A percentile compares a stretch with the other conserved stretches of the same genome.
Evolutionary conservation across 2,329 filamentous ascomycete species (phyloP).

Genomic region (Fusarium mexicanum): DNA sequence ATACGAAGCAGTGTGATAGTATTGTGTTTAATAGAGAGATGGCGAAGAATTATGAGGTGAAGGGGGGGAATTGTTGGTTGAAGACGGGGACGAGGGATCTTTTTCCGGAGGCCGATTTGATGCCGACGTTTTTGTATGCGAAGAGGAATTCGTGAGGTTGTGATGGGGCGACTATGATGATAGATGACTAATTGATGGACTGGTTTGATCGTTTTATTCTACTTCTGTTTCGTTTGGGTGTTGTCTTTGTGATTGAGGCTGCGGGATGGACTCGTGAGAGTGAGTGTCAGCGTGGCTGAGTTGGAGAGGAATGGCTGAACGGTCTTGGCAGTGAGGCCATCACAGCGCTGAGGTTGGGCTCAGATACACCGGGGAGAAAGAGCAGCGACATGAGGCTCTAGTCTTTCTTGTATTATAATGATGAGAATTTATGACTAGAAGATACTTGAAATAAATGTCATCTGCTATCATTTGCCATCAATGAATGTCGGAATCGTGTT

Average conservation of each 20-base stretch:
- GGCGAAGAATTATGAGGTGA: not conserved
- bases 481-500: not conserved
- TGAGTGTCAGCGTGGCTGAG: not conserved
- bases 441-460: not conserved
- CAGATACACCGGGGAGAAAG: rapidly evolving
- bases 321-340: not conserved
- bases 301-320: not conserved
- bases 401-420: rapidly evolving
- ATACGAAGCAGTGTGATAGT: not conserved
- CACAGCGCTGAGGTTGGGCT: not conserved
- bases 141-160: not conserved
- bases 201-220: rapidly evolving
- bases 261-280: not conserved
- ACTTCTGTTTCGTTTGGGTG: no score
- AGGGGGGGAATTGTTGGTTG: constrained; percentile 8
- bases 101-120: not conserved
- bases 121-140: constrained; percentile 8
- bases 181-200: no score
- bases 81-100: not conserved
- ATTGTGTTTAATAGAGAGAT: constrained; percentile 6
- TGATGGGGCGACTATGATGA: rapidly evolving
- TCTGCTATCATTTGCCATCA: not conserved
- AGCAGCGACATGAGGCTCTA: rapidly evolving
- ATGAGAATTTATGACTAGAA: not conserved
- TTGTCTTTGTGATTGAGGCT: not conserved